phyloP scores from a whole-genome alignment of 257 asterid genomes.

The Plantago ovata region DNA sequence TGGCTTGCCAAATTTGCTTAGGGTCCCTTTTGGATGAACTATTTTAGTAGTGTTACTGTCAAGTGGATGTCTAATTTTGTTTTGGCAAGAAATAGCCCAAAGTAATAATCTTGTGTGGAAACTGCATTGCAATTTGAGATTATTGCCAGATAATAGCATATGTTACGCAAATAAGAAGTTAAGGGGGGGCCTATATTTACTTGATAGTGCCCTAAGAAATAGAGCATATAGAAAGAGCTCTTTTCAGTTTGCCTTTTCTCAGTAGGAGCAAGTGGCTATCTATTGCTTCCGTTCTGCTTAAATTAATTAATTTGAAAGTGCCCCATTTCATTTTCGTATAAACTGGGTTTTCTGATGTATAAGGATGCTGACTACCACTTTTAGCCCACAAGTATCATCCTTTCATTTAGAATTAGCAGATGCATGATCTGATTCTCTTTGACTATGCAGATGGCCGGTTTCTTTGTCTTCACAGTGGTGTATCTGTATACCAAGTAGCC shows the following conservation, averaged over 20 bases:
- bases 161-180: neutral
- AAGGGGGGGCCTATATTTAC: neutral
- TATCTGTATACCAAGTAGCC: conserved; percentile 66
- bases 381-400: neutral
- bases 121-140: neutral
- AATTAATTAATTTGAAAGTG: too few species aligned
- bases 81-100: neutral
- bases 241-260: neutral
- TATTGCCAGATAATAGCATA: neutral
- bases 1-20: too few species aligned
- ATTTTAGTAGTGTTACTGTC: too few species aligned
- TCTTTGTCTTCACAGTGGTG: conserved; percentile 55
- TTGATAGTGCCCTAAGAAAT: neutral
- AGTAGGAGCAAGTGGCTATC: neutral
- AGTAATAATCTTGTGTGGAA: neutral
- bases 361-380: neutral
- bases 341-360: neutral
- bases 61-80: too few species aligned
- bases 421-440: neutral
- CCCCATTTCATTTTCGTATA: neutral
- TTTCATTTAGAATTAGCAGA: neutral
- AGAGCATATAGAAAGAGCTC: neutral
- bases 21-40: too few species aligned
- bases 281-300: neutral
- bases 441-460: conserved; percentile 62